Evolutionary conservation across 2,329 filamentous ascomycete genomes (phyloP).

Genomic region (Colletotrichum kahawae): DNA sequence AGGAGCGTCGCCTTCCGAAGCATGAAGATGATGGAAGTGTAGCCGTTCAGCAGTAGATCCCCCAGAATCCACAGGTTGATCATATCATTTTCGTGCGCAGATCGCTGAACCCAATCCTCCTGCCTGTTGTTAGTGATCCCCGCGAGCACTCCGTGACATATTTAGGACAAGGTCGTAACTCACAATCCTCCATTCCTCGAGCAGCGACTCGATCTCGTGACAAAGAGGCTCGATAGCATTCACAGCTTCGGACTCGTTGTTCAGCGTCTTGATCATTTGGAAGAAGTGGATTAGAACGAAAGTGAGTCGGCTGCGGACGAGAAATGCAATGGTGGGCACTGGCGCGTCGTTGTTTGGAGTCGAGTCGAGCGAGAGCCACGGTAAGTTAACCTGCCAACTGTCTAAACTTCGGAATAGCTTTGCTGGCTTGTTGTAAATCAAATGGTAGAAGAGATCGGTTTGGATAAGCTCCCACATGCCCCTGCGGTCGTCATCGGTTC

Average conservation of each 20-base stretch:
- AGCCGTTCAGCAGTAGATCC: slow-evolving; percentile 31
- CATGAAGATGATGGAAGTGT: slow-evolving; percentile 38
- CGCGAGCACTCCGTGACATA: too few relatives aligned
- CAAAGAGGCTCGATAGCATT: slow-evolving; percentile 24
- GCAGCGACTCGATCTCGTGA: slow-evolving; percentile 29
- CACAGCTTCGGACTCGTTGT: background rate
- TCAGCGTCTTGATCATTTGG: background rate
- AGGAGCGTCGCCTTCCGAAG: slow-evolving; percentile 30
- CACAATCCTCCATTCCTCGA: slow-evolving; percentile 33
- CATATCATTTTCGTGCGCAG: slow-evolving; percentile 19
- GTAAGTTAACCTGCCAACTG: slow-evolving; percentile 35
- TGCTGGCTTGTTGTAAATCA: slow-evolving; percentile 35
- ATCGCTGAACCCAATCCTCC: slow-evolving; percentile 30
- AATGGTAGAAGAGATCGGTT: slow-evolving; percentile 35
- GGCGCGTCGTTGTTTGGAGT: slow-evolving; percentile 20
- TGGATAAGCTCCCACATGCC: slow-evolving; percentile 38
- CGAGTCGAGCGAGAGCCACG: slow-evolving; percentile 32
- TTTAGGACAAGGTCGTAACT: background rate
- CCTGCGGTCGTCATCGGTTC: slow-evolving; percentile 28
- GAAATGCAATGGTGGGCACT: slow-evolving; percentile 31
- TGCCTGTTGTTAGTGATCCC: background rate
- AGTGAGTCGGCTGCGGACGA: slow-evolving; percentile 33
- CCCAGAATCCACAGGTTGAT: slow-evolving; percentile 30
- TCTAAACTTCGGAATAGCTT: slow-evolving; percentile 27
- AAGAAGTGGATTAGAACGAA: slow-evolving; percentile 35